These are phyloP conservation scores for Botrytis deweyae DNA, from an alignment of 2,329 filamentous ascomycete genomes.

Conservation along the genomic window DNA sequence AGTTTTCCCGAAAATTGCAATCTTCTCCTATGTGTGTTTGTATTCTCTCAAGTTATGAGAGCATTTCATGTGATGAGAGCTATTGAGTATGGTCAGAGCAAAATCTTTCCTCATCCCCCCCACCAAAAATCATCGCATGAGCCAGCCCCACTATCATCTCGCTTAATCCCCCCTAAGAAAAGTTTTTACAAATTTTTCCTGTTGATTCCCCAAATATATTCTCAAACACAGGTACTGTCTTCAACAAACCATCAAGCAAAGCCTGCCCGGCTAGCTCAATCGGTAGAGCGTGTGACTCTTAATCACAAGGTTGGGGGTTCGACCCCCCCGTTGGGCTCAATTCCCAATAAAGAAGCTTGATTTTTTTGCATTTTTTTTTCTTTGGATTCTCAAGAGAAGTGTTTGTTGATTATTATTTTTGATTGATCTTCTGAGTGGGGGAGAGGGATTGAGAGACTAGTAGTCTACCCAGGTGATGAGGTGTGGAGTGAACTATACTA, in stretches of 20 bases:
- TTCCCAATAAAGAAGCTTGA: background rate
- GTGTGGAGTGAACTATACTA: background rate
- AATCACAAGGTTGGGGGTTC: constrained; percentile 24
- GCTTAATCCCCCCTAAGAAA: background rate
- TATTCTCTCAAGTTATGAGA: background rate
- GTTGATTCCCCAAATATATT: background rate
- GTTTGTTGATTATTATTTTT: background rate
- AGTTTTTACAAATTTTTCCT: background rate
- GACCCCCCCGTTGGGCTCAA: constrained; percentile 20
- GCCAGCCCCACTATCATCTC: background rate
- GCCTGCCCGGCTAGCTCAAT: constrained; percentile 37
- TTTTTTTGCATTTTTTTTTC: background rate
- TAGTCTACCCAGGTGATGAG: background rate
- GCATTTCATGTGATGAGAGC: background rate
- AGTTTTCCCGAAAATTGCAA: background rate
- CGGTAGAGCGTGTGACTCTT: constrained; percentile 40
- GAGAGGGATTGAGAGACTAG: background rate
- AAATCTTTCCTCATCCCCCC: background rate
- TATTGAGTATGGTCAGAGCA: background rate
- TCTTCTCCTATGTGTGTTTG: too few species aligned
- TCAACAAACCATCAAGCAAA: constrained; percentile 13
- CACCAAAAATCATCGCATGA: background rate
- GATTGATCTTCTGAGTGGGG: background rate
- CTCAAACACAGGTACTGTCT: accelerated
- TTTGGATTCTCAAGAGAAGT: accelerated